Conservation (phyloP, 192 early-diverging fungal species). For the Coemansia sp. region DNA sequence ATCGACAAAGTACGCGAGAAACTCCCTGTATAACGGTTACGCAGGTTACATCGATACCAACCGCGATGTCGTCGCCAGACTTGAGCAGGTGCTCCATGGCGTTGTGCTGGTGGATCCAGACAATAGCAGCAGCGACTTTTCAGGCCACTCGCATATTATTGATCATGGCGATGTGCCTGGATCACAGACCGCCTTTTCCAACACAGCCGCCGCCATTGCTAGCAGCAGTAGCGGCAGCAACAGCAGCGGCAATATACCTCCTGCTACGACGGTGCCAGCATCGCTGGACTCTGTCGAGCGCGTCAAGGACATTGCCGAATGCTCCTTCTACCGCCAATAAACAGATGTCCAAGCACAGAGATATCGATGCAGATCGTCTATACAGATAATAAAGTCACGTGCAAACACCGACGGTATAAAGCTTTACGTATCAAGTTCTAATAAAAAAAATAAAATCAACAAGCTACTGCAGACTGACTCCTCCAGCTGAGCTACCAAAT, state of each 20-base stretch:
- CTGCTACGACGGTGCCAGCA: not conserved
- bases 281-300: not conserved
- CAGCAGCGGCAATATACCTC: not conserved
- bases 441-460: not conserved
- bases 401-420: too few relatives aligned
- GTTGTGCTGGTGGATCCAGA: conserved; percentile 17
- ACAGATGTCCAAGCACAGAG: too few relatives aligned
- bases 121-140: not conserved
- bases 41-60: conserved; percentile 36
- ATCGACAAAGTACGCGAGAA: not conserved
- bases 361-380: too few relatives aligned
- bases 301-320: conserved; percentile 8
- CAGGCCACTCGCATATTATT: not conserved
- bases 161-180: conserved; percentile 17
- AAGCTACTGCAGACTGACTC: not conserved
- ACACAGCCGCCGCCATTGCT: not conserved
- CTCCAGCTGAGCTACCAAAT: too few relatives aligned
- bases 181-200: not conserved
- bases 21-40: not conserved
- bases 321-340: not conserved
- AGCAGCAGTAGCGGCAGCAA: not conserved
- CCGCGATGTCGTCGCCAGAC: conserved; percentile 14
- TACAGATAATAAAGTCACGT: too few relatives aligned
- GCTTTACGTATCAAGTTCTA: conserved; percentile 1
- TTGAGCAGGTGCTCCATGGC: conserved; percentile 17